These are phyloP conservation scores for Lablab purpureus DNA, from an alignment of 306 rosid genomes.

Conservation along the genomic window DNA sequence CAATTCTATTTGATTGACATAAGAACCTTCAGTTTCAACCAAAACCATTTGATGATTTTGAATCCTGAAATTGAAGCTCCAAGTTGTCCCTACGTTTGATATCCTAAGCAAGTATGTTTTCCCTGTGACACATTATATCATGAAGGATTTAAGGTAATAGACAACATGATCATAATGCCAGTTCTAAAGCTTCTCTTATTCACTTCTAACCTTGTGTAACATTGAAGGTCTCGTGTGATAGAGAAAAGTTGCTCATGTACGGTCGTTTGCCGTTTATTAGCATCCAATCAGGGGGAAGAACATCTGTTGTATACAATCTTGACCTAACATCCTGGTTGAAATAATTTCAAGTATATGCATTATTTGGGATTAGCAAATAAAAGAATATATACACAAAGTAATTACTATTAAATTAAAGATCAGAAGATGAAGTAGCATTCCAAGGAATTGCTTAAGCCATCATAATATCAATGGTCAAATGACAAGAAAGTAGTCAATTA, in stretches of 20 bases:
- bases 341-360: neutral
- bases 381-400: neutral
- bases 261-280: constrained; percentile 82
- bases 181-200: constrained; percentile 4
- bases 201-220: constrained; percentile 68
- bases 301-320: constrained; percentile 33
- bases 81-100: constrained; percentile 79
- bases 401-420: neutral
- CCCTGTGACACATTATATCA: constrained; percentile 56
- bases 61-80: constrained; percentile 87
- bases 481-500: constrained; percentile 2
- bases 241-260: constrained; percentile 47
- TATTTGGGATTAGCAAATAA: constrained; percentile 3
- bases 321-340: constrained; percentile 59
- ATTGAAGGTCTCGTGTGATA: constrained; percentile 61
- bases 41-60: constrained; percentile 68
- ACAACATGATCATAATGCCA: constrained; percentile 19
- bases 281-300: constrained; percentile 57
- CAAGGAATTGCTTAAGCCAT: neutral
- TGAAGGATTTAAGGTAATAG: neutral
- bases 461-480: too few relatives aligned
- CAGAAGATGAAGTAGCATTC: neutral
- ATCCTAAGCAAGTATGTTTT: constrained; percentile 78
- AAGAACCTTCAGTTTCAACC: constrained; percentile 94
- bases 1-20: constrained; percentile 62